Conservation (phyloP, 1,284 basidiomycete genomes). For the Hymenochaete sp. region DNA sequence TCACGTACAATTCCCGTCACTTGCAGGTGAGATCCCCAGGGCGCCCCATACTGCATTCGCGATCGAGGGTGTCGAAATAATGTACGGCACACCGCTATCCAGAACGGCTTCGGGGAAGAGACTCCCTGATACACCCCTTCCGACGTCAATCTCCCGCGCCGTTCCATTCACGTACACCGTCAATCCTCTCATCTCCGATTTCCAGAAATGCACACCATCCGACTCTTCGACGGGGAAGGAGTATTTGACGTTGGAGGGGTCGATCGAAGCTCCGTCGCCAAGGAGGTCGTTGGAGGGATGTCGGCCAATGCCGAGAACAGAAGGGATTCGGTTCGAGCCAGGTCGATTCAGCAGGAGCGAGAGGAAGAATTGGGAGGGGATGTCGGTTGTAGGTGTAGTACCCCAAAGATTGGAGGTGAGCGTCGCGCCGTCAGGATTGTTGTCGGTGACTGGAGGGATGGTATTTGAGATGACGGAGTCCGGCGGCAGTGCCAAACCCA, state of each 20-base stretch:
- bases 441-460: constrained; percentile 38
- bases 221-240: constrained; percentile 33
- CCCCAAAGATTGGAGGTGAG: constrained; percentile 59
- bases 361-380: constrained; percentile 53
- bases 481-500: constrained; percentile 63
- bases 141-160: constrained; percentile 32
- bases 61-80: constrained; percentile 48
- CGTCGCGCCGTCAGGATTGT: constrained; percentile 52
- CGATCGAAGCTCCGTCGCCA: constrained; percentile 31
- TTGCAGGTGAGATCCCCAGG: constrained; percentile 46
- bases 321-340: constrained; percentile 44
- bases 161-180: constrained; percentile 50
- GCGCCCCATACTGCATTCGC: constrained; percentile 76
- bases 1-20: constrained; percentile 51
- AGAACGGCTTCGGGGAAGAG: constrained; percentile 51
- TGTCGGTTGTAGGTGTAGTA: constrained; percentile 40
- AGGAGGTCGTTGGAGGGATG: constrained; percentile 38
- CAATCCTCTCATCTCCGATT: constrained; percentile 43
- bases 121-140: constrained; percentile 27
- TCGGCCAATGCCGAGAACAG: constrained; percentile 54
- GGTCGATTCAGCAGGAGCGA: constrained; percentile 61
- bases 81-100: constrained; percentile 59
- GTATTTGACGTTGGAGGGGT: constrained; percentile 49
- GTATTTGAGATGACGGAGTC: constrained; percentile 49
- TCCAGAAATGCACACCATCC: constrained; percentile 48